Evolutionary conservation across 1,284 basidiomycete species (phyloP), one percentile per base, ranked within the genome.

Genomic region (Irpex sp.): DNA sequence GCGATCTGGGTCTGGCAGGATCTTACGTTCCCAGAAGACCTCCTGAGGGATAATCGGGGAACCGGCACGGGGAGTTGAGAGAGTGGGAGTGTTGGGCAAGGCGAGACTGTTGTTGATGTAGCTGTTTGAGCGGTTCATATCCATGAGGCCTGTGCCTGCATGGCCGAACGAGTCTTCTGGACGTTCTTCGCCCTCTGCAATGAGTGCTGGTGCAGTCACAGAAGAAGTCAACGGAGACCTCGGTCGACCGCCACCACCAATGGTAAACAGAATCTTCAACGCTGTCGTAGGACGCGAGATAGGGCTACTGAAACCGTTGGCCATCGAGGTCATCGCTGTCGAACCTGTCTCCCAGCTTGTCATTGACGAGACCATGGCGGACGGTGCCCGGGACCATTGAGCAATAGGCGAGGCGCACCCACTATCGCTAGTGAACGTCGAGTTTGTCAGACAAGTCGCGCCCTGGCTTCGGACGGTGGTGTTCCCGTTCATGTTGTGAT

Each of bases 211-310:
- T 5, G 81, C 83, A 3, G 57, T 55, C 21, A 67, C 54, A 4
- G 71, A 71, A 3, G 68, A 68, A 33, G 59, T 63, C 1, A 85
- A 86, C 3, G 78, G 76, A 5, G 89, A 88, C n/a, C 86, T 82
- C 11, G 87, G 80, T 1, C 87, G 81, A 8, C 75, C 75, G 19
- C 62, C 65, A 26, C 26, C 26, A 8, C 67, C 66, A 31, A 67
- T 65, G 1, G 79, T 74, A 66, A 90, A 88, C 11, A 90, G 72
- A 6, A 85, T 82, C 67, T 87, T 89, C 58, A 88, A 71, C 8
- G 73, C 73, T 1, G 83, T 60, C 1, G 57, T 58, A n/a, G 62
- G 54, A 33, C 53, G 53, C 9, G 65, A 57, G n/a, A 62, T 61
- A 15, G 53, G 53, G 21, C 53, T 55, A 55, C 53, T 55, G 9